Evolutionary conservation across 306 rosid genomes (phyloP), one percentile per base, ranked within the genome.

Genomic region (Betula pendula): DNA sequence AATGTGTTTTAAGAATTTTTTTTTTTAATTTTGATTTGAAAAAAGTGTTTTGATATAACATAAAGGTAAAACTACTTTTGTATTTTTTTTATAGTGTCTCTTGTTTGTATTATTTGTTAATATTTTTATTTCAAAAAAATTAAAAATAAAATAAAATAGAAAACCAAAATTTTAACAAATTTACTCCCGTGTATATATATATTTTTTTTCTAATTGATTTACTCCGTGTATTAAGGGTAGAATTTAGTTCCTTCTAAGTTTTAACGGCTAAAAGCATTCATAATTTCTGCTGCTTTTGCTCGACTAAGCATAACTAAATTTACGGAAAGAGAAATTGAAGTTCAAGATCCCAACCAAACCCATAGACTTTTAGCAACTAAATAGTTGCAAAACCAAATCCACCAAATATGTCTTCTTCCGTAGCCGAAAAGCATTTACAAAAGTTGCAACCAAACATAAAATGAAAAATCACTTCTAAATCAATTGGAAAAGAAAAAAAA

Each of bases 391-490:
- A 71, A 40, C 81, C 77, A 58, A 74, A 79, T 13, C 70, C 76
- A 63, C 42, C 35, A 50, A 66, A 78, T 59, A n/a, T 17, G 35
- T 35, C 45, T 63, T 42, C 44, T 8, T 63, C 53, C 43, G 69
- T 79, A 52, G 76, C 81, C 74, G 74, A 84, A 82, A 77, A 75
- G 81, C 79, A 87, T 87, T 88, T 81, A 89, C 85, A 81, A 22
- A 56, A 62, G 80, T 68, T 81, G 63, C 75, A 82, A 72, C 79
- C 73, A 75, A 63, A 56, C 79, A 79, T 69, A 15, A 49, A 48
- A 42, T 50, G 43, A 60, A 20, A 79, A 62, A 33, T 7, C 82
- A 22, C 69, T 45, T 69, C 75, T 76, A 60, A 71, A 68, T 38
- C 71, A 53, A 48, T 50, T 24, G 49, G 2, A 9, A 75, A 56